Percentiles rank a stretch among this genome's conserved stretches.
These are phyloP conservation scores for Chrysoporthe deuterocubensis DNA, from an alignment of 2,329 filamentous ascomycete genomes.

Conservation along the genomic window DNA sequence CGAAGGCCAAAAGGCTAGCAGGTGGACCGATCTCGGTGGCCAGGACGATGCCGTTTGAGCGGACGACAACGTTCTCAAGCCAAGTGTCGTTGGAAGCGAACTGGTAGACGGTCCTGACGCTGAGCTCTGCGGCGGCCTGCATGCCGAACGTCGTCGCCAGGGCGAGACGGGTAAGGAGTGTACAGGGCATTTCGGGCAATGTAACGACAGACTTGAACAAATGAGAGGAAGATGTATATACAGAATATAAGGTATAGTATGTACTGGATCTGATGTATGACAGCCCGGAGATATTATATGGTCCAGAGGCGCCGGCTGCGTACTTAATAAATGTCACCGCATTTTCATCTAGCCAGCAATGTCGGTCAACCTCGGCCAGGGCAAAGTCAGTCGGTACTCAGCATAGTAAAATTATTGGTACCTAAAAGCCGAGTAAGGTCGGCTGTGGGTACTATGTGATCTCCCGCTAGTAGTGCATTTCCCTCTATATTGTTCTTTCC, in stretches of 20 bases:
- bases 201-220: not conserved
- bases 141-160: not conserved
- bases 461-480: not conserved
- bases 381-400: not conserved
- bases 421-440: not conserved
- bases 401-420: not conserved
- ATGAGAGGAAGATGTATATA: not conserved
- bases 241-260: not conserved
- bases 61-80: not conserved
- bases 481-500: not conserved
- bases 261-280: not conserved
- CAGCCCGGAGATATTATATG: not conserved
- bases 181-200: no score
- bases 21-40: not conserved
- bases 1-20: not conserved
- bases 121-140: not conserved
- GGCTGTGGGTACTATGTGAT: not conserved
- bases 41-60: not conserved
- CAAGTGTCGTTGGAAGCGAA: not conserved
- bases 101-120: constrained; percentile 1
- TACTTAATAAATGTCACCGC: not conserved
- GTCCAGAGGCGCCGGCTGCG: not conserved
- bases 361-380: not conserved
- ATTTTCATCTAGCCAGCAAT: no score
- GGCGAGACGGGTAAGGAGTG: not conserved